Percentiles rank a stretch among this genome's conserved stretches.
Conservation (phyloP, 106 monocot species). For the Alisma plantagoaquatica region DNA sequence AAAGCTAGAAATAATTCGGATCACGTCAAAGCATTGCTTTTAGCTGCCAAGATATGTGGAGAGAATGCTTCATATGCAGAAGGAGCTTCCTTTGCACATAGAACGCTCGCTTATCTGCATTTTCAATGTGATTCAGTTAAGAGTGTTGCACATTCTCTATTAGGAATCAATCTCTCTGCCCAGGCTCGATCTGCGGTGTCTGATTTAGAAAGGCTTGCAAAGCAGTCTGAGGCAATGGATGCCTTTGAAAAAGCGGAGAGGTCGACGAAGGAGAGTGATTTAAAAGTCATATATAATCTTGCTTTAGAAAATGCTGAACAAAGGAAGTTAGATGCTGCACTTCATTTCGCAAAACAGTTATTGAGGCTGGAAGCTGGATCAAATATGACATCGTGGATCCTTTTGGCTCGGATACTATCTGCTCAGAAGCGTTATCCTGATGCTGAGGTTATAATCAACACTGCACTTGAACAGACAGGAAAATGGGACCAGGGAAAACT, state of each 20-base stretch:
- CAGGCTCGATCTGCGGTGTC: conserved; percentile 41
- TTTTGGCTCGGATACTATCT: conserved; percentile 62
- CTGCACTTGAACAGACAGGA: conserved; percentile 59
- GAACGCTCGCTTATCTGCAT: conserved; percentile 29
- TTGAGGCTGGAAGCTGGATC: conserved; percentile 65
- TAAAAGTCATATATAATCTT: conserved; percentile 32
- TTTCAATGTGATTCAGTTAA: conserved; percentile 23
- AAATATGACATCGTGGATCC: conserved; percentile 53
- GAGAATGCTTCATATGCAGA: conserved; percentile 28
- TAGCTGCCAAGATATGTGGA: conserved; percentile 73
- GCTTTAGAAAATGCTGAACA: conserved; percentile 74
- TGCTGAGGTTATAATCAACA: conserved; percentile 54
- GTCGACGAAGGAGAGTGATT: conserved; percentile 33
- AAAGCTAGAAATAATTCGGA: conserved; percentile 41
- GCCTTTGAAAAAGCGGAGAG: conserved; percentile 41
- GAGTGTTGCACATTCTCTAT: conserved; percentile 41
- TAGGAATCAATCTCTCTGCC: conserved; percentile 59
- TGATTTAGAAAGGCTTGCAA: conserved; percentile 46
- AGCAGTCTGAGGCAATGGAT: conserved; percentile 56
- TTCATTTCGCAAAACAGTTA: conserved; percentile 41
- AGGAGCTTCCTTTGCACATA: conserved; percentile 49
- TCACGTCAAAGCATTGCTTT: conserved; percentile 41
- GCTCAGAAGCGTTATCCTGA: conserved; percentile 58
- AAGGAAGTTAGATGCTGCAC: conserved; percentile 70
- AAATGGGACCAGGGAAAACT: conserved; percentile 63